A percentile compares a stretch with the other conserved stretches of the same genome.
Conservation (phyloP, 805 yeast species). For the Suhomyces canberraensis region DNA sequence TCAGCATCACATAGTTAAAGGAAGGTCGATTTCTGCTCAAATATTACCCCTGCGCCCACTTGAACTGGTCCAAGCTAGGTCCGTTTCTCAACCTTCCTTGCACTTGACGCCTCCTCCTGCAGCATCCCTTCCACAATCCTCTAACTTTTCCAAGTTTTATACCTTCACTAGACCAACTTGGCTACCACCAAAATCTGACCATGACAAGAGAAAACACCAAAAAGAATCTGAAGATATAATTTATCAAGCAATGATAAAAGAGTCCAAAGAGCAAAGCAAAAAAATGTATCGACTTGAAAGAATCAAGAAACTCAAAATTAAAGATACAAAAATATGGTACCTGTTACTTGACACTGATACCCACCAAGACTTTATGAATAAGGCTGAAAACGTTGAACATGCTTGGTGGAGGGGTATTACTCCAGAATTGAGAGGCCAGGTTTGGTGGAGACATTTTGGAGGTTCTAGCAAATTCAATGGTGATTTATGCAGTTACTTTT, state of each 20-base stretch:
- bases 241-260: slow-evolving; percentile 38
- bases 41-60: slow-evolving; percentile 1
- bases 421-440: slow-evolving; percentile 30
- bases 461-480: slow-evolving; percentile 4
- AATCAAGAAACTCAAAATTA: slow-evolving; percentile 29
- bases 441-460: slow-evolving; percentile 44
- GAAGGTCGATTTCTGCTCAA: slow-evolving; percentile 7
- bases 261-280: slow-evolving; percentile 28
- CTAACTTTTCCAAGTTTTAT: slow-evolving; percentile 15
- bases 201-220: slow-evolving; percentile 54
- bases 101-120: slow-evolving; percentile 1
- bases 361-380: slow-evolving; percentile 7
- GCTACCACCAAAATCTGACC: slow-evolving; percentile 60
- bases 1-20: not conserved
- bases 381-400: slow-evolving; percentile 9
- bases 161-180: slow-evolving; percentile 59
- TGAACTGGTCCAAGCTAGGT: not conserved
- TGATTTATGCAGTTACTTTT: slow-evolving; percentile 5
- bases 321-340: slow-evolving; percentile 29
- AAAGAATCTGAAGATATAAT: slow-evolving; percentile 48
- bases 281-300: slow-evolving; percentile 30
- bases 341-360: slow-evolving; percentile 7
- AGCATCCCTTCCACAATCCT: not conserved
- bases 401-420: slow-evolving; percentile 26
- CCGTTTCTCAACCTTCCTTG: not conserved